Conservation (phyloP, 2,329 filamentous ascomycete species). For the Ceratocystis destructans region DNA sequence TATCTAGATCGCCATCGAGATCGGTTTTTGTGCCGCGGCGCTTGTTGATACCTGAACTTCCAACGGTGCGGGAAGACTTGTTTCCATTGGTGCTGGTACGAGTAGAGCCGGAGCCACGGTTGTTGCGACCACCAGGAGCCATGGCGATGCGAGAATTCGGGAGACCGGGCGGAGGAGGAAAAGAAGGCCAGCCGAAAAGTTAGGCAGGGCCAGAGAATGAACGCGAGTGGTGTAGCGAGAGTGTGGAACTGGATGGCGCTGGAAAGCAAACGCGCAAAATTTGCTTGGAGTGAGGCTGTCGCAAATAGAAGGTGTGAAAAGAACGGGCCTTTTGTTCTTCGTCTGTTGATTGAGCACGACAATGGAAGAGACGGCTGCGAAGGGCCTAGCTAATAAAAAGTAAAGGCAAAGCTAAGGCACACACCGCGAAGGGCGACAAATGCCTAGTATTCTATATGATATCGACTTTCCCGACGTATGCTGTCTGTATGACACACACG, state of each 20-base stretch:
- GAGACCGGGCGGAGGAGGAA: background rate
- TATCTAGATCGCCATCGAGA: constrained; percentile 46
- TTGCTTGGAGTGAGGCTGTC: background rate
- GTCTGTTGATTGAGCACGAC: too few relatives aligned
- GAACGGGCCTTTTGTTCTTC: background rate
- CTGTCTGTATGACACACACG: background rate
- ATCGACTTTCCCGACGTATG: background rate
- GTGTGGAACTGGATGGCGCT: background rate
- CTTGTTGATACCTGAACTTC: constrained; percentile 38
- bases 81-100: constrained; percentile 13
- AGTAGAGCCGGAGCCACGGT: constrained; percentile 18
- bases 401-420: background rate
- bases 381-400: background rate
- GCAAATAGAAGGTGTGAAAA: background rate
- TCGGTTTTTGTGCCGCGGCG: constrained; percentile 35
- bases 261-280: background rate
- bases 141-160: constrained; percentile 17
- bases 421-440: background rate
- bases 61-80: constrained; percentile 19
- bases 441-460: too few relatives aligned
- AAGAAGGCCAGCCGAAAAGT: background rate
- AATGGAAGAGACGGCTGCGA: background rate
- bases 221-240: background rate
- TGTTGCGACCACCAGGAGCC: constrained; percentile 19
- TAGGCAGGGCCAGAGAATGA: background rate